Percentiles rank a stretch among this genome's conserved stretches.
Conservation (phyloP, 148 eudicot genomes). For the Rhododendron ferrugineum region DNA sequence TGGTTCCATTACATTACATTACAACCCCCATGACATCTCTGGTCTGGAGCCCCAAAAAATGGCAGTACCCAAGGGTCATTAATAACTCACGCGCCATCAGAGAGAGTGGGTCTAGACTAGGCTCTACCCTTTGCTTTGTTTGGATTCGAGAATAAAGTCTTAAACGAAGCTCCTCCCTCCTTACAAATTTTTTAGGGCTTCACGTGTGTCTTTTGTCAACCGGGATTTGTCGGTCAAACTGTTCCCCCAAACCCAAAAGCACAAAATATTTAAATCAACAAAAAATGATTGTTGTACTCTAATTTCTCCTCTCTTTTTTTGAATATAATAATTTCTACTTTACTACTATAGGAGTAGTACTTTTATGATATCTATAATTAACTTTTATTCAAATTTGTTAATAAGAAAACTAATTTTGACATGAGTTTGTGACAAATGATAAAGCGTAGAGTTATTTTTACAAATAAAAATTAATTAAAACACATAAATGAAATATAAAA, state of each 20-base stretch:
- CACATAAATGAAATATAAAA: background rate
- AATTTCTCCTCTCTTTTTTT: background rate
- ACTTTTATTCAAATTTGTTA: no score
- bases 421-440: no score
- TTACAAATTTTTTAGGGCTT: conserved; percentile 1
- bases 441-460: no score
- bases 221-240: conserved; percentile 27
- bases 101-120: background rate
- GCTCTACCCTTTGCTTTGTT: background rate
- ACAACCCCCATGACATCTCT: background rate
- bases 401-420: no score
- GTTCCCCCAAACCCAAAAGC: conserved; percentile 12
- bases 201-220: conserved; percentile 37
- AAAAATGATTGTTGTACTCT: background rate
- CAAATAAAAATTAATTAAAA: background rate
- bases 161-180: background rate
- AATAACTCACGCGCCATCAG: background rate
- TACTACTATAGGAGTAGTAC: no score
- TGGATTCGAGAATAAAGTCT: background rate
- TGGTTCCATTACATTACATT: background rate
- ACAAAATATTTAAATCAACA: background rate
- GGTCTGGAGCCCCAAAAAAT: background rate
- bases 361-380: no score
- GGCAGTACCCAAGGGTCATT: background rate
- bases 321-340: no score